Evolutionary conservation across 306 rosid species (phyloP).

Genomic region (Gastrolobium villosum): DNA sequence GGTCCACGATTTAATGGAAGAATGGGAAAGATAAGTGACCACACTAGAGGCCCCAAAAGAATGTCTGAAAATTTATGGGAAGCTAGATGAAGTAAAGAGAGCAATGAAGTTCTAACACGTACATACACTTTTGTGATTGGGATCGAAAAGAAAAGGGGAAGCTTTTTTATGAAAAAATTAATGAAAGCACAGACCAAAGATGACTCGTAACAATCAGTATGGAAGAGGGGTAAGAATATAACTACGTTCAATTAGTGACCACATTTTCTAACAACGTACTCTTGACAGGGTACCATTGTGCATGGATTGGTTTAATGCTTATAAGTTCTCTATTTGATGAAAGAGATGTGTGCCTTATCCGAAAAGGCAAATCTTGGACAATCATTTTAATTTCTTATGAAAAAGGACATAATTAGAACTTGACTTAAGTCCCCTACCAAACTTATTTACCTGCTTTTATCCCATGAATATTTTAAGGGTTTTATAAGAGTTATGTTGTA

Average conservation of each 20-base stretch:
- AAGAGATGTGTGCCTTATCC: slow-evolving; percentile 41
- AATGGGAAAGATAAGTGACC: slow-evolving; percentile 3
- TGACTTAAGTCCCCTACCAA: not conserved
- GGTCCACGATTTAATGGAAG: not conserved
- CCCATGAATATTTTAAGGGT: too few relatives aligned
- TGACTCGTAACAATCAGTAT: not conserved
- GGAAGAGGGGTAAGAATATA: slow-evolving; percentile 1
- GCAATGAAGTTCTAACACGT: slow-evolving; percentile 37
- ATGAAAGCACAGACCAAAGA: slow-evolving; percentile 29
- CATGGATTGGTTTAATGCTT: slow-evolving; percentile 27
- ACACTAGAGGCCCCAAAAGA: not conserved
- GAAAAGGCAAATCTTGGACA: slow-evolving; percentile 7
- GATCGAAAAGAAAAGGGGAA: slow-evolving; percentile 12
- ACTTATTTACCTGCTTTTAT: not conserved
- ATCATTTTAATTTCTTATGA: not conserved
- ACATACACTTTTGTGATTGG: slow-evolving; percentile 26
- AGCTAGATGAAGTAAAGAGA: slow-evolving; percentile 46
- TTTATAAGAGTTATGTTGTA: too few relatives aligned
- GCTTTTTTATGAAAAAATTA: slow-evolving; percentile 12
- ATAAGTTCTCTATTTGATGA: not conserved
- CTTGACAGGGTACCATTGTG: slow-evolving; percentile 1
- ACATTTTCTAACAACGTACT: not conserved
- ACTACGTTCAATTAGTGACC: not conserved
- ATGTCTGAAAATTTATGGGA: not conserved
- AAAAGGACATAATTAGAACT: not conserved